Base-by-base conservation (phyloP, 2,329 filamentous ascomycete genomes). In the Pseudopithomyces chartarum region DNA sequence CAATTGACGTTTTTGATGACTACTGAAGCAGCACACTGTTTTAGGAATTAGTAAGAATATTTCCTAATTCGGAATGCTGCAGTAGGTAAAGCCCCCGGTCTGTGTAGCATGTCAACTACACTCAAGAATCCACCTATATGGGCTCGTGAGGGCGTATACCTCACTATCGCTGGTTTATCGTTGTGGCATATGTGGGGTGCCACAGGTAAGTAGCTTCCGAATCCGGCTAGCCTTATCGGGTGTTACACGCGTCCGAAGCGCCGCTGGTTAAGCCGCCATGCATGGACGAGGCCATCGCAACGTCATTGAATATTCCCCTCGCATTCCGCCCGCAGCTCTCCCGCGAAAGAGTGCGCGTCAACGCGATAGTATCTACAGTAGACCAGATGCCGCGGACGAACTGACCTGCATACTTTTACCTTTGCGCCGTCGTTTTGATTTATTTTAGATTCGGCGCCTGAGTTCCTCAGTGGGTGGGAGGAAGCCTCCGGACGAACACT, bases 331-430 rank as follows among this genome's bases (percentile, higher is more conserved):
- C 8, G 20, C 13, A 49, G 38, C 26, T 15, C 33, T 38, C 17
- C 36, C 36, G 33, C 36, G 47, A 10, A 15, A 45, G 12, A 45
- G n/a, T 2, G 29, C 15, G 22, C 20, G 47, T 40, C 33, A 50
- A n/a, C 12, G 33, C 13, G 17, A 5, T n/a, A n/a, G n/a, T n/a
- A n/a, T n/a, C n/a, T n/a, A n/a, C 50, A 56, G 48, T 58, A 59
- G 62, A 64, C 63, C 52, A 59, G 46, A 65, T 65, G 63, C 50
- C 34, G 50, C 61, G 56, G 61, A 66, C 50, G 23, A 61, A 36
- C 10, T 7, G 17, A 11, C 48, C 55, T 44, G 19, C 32, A n/a
- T n/a, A n/a, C 26, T 38, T 29, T 42, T 45, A 53, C 42, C 29
- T n/a, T 20, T 20, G 34, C 43, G 20, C 52, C 34, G 13, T 20